Evolutionary conservation across 2,329 filamentous ascomycete species (phyloP), one percentile per base, ranked within the genome.

Genomic region (Domatiomyces catenatus): DNA sequence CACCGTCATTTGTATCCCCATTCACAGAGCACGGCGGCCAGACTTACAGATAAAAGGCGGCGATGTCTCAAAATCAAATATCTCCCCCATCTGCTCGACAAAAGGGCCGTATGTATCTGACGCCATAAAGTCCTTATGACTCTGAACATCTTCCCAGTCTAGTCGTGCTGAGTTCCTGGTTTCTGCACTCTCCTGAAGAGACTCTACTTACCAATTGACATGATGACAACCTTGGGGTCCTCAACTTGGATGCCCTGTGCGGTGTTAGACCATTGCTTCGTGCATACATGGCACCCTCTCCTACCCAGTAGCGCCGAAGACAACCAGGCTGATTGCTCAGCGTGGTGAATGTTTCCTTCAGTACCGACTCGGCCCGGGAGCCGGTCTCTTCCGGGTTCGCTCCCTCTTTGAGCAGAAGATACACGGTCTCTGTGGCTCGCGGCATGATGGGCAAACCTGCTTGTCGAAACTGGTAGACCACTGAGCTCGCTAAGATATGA

Each of bases 121-220:
- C 36, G 48, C 45, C 15, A 45, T 42, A 20, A 49, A 48, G n/a
- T 49, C 39, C 42, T 49, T 36, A 46, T 52, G 42, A n/a, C 48
- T 18, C 20, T 43, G 24, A 17, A 52, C 42, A 32, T 46, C 47
- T 18, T 45, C 46, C 46, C 46, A 52, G 24, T 52, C 47, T 24
- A 6, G 22, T 24, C 22, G 3, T 24, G 22, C 22, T 24, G 22
- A 24, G 22, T 24, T 6, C 6, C 22, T 24, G 3, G 22, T 3
- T 24, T 24, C 22, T 24, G 22, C 3, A 24, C 22, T 24, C 22
- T 24, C 22, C 22, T 24, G 22, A 6, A 3, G 22, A 24, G 22
- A n/a, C 22, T 24, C 22, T 3, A 24, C 22, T 24, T 24, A 24
- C 22, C 22, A 44, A 19, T 26, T 20, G 42, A 22, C 20, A 17